Evolutionary conservation across 768 basidiomycete genomes (phyloP), one percentile per base, ranked within the genome.

Genomic region (Russula sp.): DNA sequence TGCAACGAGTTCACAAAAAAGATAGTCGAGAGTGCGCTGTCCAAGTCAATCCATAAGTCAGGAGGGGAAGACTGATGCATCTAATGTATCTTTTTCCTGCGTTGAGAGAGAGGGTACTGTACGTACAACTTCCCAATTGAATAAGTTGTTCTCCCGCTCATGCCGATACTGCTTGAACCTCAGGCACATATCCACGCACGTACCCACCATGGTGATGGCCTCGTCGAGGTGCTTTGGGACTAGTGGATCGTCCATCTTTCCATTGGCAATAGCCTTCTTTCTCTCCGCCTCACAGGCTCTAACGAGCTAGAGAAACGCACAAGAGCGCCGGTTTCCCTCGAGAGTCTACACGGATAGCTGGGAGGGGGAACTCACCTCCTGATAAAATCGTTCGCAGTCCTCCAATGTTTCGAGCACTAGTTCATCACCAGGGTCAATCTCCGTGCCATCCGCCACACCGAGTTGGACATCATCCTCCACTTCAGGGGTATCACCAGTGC

Each of bases 101-200:
- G 39, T 20, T 27, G 42, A 57, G 49, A 55, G 57, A 57, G 55
- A 53, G 57, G 37, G 27, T 2, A 57, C 20, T 18, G 63, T 37
- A 79, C 89, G 66, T 75, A 95, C 91, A 65, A 81, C 84, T 77
- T 97, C 94, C 83, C 87, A 89, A 68, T 86, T 83, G 65, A 89
- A 88, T 1, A 98, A 79, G 68, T 93, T 91, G 72, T 91, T 89
- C 72, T 94, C 91, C 64, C 87, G 82, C 72, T 98, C 93, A 45
- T 95, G 82, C 67, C 93, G 82, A 73, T 96, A 94, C 32, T 91
- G 82, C 74, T 98, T 96, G 70, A 92, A 97, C 47, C 89, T 84
- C 3, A 95, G 94, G 71, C 95, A 98, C 94, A 98, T 97, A 64
- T 91, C 88, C 77, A 80, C 75, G 70, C 96, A 98, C 1, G 93